Evolutionary conservation across 768 basidiomycete genomes (phyloP), one percentile per base, ranked within the genome.

Genomic region (Boletales sp.): DNA sequence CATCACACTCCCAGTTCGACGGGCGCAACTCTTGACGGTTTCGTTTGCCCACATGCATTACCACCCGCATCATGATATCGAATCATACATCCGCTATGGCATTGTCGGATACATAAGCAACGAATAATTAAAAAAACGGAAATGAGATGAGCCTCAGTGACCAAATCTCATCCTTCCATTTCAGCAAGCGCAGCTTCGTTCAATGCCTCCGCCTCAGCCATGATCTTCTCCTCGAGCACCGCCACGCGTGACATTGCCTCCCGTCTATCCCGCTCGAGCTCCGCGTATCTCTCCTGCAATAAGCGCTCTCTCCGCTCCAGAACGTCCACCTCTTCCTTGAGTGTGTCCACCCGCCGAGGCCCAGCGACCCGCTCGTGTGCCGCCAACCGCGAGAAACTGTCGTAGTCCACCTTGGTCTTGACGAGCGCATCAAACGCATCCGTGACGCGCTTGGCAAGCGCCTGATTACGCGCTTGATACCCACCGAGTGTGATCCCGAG

Each of bases 401-500:
- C 85, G 56, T 86, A 72, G 38, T 95, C 92, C 30, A 86, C 56
- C 60, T 86, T 74, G 17, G 75, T 76, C 61, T 74, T 75, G 49
- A 84, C 78, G 30, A 94, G 74, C 57, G 86, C 86, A 32, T 80
- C 81, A 64, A 90, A 91, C 1, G 83, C 80, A 28, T 82, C 80
- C 3, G 72, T 74, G 40, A 90, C 63, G 2, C 84, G 82, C 65
- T 80, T 82, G 14, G 77, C 68, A 3, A 94, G 74, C 36, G 80
- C 79, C 60, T 77, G 77, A 28, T 83, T 83, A 10, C 94, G 82
- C 35, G 79, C 78, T 63, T 90, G 82, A 66, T 98, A 98, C 9
- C 96, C 96, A n/a, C 94, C 94, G 3, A 98, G 80, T 13, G 81
- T 80, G 50, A 93, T 82, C 9, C 76, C 79, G 10, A 98, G 80